Evolutionary conservation across 495 filamentous ascomycete genomes (phyloP), one percentile per base, ranked within the genome.

Genomic region (Trichoderma reesei): DNA sequence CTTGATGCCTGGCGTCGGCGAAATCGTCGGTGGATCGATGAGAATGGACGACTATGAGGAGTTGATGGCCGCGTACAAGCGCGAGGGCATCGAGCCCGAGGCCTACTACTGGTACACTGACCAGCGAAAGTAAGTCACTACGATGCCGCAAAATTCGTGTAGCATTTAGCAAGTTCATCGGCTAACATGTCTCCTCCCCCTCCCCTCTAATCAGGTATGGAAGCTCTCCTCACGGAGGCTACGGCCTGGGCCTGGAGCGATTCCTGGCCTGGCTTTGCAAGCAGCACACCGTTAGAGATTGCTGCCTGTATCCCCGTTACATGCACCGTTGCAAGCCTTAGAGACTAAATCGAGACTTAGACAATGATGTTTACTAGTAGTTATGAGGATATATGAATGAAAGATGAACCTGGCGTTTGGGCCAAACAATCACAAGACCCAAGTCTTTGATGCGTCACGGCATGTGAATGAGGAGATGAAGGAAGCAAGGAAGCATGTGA

Each of bases 101-200:
- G 87, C 89, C 14, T 98, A 98, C 76, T 98, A 96, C 83, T 98
- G 94, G 94, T 99, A 96, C 80, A 97, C 91, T 10, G 94, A 98
- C 77, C 91, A 96, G 85, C 82, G 94, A 69, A 96, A 96, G 90
- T 95, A 77, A 83, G 91, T 89, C 65, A 26, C 54, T 33, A 38
- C 44, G 33, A 59, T 56, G 44, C 41, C n/a, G 3, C 9, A 26
- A 26, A 18, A 37, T 18, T 51, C 18, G 20, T 9, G 9, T n/a
- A 31, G 31, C 36, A 61, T 67, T 67, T 54, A 71, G 78, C 66
- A 80, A 60, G 16, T 26, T 13, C 33, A 4, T 46, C 63, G 20
- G 18, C 39, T 42, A 34, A 42, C 48, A 11, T 42, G 10, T 60
- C 16, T n/a, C 9, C 14, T 34, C 41, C 33, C 48, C 31, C 26